Evolutionary conservation across 257 asterid species (phyloP), one percentile per base, ranked within the genome.

Genomic region (Salvia splendens): DNA sequence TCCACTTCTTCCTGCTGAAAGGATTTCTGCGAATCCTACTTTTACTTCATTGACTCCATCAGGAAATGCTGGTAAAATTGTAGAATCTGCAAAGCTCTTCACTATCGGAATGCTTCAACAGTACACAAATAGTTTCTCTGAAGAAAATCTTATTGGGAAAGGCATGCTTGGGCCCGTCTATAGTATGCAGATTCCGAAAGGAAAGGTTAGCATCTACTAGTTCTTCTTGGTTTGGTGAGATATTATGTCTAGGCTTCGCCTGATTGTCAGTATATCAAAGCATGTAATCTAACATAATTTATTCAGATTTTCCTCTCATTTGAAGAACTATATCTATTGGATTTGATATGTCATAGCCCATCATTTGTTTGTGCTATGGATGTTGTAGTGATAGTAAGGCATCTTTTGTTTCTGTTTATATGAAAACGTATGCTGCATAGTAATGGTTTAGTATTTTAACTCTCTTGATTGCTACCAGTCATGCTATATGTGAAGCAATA

Each of bases 81-180:
- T 79, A 5, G 84, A 82, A 55, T 64, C 85, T 75, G 79, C 54
- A 3, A 79, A 78, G 78, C 61, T 68, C 43, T 90, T 77, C 74
- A 76, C 87, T 16, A 72, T 93, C 73, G 95, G 92, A 38, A 79
- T 86, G 70, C 99, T 93, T 81, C 97, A 93, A 63, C 91, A 84
- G 73, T 85, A 78, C 75, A 93, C 99, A 36, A 70, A 88, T 70
- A 93, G 97, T 79, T 90, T 93, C 78, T 90, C 95, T 64, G 89
- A 78, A 79, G 92, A 90, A 36, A 88, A 90, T 80, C 72, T 93
- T 59, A 75, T 90, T 17, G 99, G 97, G 75, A 81, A 71, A 61
- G 99, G 96, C 81, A 67, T 69, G 43, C 79, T 93, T 60, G 97
- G 99, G 60, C 47, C 92, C 8, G 95, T 90, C 50, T 93, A 85